Evolutionary conservation across 2,329 filamentous ascomycete genomes (phyloP), one percentile per base, ranked within the genome.

Genomic region (Verticillium klebahnii): DNA sequence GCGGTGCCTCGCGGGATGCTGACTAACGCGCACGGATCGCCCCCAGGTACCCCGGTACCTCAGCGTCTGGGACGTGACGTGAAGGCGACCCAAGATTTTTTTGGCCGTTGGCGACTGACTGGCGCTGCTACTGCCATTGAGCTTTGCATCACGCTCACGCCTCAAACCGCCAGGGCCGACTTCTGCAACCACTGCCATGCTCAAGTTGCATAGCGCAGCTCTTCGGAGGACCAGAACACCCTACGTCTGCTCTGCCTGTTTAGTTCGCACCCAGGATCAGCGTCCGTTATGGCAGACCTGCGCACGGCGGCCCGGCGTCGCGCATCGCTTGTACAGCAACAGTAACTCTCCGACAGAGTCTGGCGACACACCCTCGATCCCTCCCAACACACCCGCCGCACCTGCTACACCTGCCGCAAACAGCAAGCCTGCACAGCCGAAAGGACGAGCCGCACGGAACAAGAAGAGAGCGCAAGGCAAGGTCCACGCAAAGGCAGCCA

Each of bases 201-300:
- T 75, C 66, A 72, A 65, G 66, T 66, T 74, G 65, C 67, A 70
- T 25, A 67, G 69, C 54, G 66, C 65, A 36, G 65, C 67, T 61
- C 63, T 69, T 45, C 66, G 68, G 55, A 70, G 69, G 59, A 65
- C 73, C 57, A 67, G 67, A 63, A 64, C 62, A n/a, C 67, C 67
- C 1, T 69, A 70, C 58, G 61, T 71, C 61, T 73, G 70, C 62
- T 63, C 70, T 29, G 67, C 70, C 60, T 74, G 70, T 36, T 36
- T 50, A 5, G 15, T 52, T 15, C 57, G 29, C 14, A 1, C 57
- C 17, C 57, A 50, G 12, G 37, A 39, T 25, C 37, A 45, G 17
- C 37, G 37, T 9, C 37, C 23, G 19, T 29, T 25, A 59, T 59
- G 57, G 57, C 57, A 45, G 15, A 11, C 57, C 15, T 23, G 39